Evolutionary conservation across 2,329 filamentous ascomycete genomes (phyloP).

Genomic region (Colletotrichum tabaci): DNA sequence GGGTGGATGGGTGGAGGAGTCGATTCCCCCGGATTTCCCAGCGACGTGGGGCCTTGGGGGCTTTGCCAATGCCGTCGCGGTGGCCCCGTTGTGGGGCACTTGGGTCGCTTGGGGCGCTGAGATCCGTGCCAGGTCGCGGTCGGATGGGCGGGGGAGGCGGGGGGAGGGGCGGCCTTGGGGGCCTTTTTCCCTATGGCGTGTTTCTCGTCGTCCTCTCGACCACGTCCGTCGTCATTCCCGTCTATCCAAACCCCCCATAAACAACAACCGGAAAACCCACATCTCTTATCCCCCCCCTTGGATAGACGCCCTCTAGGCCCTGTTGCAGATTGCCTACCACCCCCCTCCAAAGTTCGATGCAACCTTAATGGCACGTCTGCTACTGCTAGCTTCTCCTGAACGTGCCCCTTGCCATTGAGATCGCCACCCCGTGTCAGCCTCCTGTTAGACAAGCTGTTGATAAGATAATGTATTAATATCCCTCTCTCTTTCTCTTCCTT

Average conservation of each 20-base stretch:
- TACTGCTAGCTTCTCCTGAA: constrained; percentile 3
- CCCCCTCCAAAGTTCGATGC: constrained; percentile 24
- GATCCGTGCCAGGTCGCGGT: constrained; percentile 1
- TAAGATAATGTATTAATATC: constrained; percentile 34
- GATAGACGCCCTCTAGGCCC: background rate
- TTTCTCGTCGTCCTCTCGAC: background rate
- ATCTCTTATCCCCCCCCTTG: background rate
- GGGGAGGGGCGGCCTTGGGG: constrained; percentile 9
- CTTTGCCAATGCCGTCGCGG: constrained; percentile 21
- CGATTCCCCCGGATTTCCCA: constrained; percentile 30
- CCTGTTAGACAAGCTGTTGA: constrained; percentile 24
- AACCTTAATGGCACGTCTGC: constrained; percentile 39
- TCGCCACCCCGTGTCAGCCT: constrained; percentile 23
- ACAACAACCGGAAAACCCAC: background rate
- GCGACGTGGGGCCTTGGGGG: constrained; percentile 19
- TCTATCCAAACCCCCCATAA: background rate
- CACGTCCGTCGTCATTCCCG: background rate
- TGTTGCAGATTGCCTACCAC: constrained; percentile 12
- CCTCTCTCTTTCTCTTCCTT: constrained; percentile 5
- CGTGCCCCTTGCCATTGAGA: constrained; percentile 13
- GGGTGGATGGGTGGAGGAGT: constrained; percentile 42
- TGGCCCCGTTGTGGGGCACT: constrained; percentile 26
- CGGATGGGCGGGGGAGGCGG: background rate
- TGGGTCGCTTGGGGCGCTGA: constrained; percentile 20
- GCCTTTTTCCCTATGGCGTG: background rate